Base-by-base conservation (phyloP, 1,139 yeast species). In the Diutina sp. region DNA sequence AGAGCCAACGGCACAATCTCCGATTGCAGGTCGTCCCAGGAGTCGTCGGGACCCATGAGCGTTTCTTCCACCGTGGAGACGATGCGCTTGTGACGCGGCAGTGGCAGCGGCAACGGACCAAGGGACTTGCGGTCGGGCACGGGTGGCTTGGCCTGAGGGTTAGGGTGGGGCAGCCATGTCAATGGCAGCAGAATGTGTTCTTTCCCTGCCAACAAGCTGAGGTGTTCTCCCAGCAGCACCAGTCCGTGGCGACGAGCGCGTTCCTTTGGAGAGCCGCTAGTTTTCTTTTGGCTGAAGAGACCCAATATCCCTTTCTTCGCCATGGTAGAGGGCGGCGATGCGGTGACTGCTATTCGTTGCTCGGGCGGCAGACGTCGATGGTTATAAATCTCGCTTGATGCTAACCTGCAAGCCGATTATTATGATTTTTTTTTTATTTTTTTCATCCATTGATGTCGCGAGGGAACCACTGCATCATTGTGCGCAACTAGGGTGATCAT, bases 1-100 rank as follows among this genome's bases (percentile, higher is more conserved):
- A 35, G 41, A n/a, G 41, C 41, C 41, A 35, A 35, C 41, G 41
- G 41, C 14, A 35, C 41, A 12, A 35, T n/a, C 14, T 35, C 41
- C 41, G 41, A 35, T 44, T 44, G 25, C 18, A 44, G 46, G 18
- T 44, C 25, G 18, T 44, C 46, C 18, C 46, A n/a, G 25, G 46
- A n/a, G 46, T 44, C 25, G n/a, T 44, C 16, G 9, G 44, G 30
- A 14, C 53, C 41, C 11, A 30, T 7, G 7, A 50, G 21, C 28
- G 53, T 50, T 16, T 50, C 53, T 32, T 50, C 53, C 14, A 50
- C 45, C 14, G 53, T 50, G 44, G 44, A 32, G 12, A 50, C 53
- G 28, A 50, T 50, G 6, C 53, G 53, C 29, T 50, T 50, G n/a
- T 38, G 53, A 8, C 18, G 32, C 7, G 53, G 3, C 11, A 8